Evolutionary conservation across 306 rosid genomes (phyloP).

Genomic region (Cyclanthera cordifolia): DNA sequence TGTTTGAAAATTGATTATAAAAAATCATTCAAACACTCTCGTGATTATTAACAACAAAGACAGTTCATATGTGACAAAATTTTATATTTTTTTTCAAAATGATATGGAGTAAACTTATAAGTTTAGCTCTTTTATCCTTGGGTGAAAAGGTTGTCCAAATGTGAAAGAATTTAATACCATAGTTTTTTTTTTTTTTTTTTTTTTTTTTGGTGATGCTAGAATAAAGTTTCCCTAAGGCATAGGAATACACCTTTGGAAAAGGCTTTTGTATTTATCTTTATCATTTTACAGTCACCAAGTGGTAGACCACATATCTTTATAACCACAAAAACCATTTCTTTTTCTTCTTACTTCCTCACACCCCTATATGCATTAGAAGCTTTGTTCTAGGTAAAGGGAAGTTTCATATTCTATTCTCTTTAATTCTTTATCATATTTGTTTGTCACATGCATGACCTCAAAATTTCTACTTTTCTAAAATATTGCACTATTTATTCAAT

Average conservation of each 20-base stretch:
- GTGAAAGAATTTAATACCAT: background rate
- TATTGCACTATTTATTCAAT: background rate
- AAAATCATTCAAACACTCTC: too few relatives aligned
- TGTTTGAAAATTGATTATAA: too few relatives aligned
- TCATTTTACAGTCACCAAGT: too few relatives aligned
- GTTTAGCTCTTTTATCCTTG: too few relatives aligned
- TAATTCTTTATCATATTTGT: background rate
- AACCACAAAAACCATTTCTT: background rate
- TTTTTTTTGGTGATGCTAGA: background rate
- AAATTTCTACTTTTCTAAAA: background rate
- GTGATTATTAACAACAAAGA: too few relatives aligned
- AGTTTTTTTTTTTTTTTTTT: background rate
- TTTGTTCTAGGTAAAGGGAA: background rate
- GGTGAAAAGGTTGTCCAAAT: background rate
- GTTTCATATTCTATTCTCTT: conserved; percentile 4
- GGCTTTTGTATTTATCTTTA: background rate
- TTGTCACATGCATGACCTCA: background rate
- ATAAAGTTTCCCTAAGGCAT: conserved; percentile 1
- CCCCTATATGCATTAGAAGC: background rate
- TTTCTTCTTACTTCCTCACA: background rate
- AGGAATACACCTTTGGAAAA: background rate
- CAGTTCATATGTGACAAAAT: too few relatives aligned
- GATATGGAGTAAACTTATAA: too few relatives aligned
- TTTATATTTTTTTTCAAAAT: too few relatives aligned
- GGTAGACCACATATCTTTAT: background rate